Conservation (phyloP, 768 basidiomycete species). For the Amanita muscaria region DNA sequence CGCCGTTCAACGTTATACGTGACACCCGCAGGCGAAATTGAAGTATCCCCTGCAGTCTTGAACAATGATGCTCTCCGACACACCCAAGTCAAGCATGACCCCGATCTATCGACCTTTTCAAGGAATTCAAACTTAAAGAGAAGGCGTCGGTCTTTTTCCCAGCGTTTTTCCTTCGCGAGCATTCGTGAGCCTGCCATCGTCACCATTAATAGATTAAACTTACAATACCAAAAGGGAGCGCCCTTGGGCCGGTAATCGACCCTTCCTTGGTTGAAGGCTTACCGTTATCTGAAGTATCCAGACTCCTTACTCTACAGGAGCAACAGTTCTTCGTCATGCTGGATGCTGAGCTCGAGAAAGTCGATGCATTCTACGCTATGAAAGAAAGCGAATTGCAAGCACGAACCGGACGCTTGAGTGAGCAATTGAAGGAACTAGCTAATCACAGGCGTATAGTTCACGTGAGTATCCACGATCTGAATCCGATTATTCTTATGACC, state of each 20-base stretch:
- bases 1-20: too few relatives aligned
- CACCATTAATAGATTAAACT: too few relatives aligned
- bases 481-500: background rate
- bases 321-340: slow-evolving; percentile 67
- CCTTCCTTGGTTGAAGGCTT: slow-evolving; percentile 17
- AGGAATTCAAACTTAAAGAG: too few relatives aligned
- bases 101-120: too few relatives aligned
- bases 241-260: background rate
- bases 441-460: slow-evolving; percentile 56
- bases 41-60: too few relatives aligned
- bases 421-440: slow-evolving; percentile 67
- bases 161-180: background rate
- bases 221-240: slow-evolving; percentile 2
- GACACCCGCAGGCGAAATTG: too few relatives aligned
- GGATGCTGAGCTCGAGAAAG: slow-evolving; percentile 74
- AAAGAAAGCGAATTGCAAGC: slow-evolving; percentile 55
- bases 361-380: slow-evolving; percentile 74
- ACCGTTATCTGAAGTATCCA: slow-evolving; percentile 40
- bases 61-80: too few relatives aligned
- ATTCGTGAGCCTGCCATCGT: too few relatives aligned
- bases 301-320: slow-evolving; percentile 51
- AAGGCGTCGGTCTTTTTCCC: background rate
- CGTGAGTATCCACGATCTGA: slow-evolving; percentile 27
- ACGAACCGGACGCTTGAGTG: slow-evolving; percentile 40
- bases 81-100: too few relatives aligned